Evolutionary conservation across 1,139 yeast genomes (phyloP), one percentile per base, ranked within the genome.

Genomic region (Diutina sp.): DNA sequence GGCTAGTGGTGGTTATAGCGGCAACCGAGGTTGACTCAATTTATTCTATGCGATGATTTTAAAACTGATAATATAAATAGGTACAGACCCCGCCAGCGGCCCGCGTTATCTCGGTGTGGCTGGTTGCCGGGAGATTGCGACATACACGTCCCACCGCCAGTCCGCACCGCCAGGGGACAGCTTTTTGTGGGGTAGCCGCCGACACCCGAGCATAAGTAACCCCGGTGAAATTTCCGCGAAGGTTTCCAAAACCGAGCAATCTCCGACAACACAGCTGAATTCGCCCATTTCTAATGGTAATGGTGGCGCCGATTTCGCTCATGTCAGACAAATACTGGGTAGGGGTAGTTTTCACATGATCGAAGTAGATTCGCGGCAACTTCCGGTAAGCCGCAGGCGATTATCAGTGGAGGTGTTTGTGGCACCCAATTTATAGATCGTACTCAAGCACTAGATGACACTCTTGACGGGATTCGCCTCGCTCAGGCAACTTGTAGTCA

Each of bases 401-500:
- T 6, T 35, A 35, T 35, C 41, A 35, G 11, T 35, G n/a, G 41
- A 5, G 41, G 16, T 35, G 7, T 21, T 35, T 35, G 41, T 35
- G 41, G n/a, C 41, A 5, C 41, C 14, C 6, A 11, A 9, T 9
- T 11, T 35, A 35, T 35, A 35, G 12, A 35, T 56, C 57, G 56
- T 60, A 54, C 56, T 41, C 59, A 8, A 56, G 51, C 28, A 72
- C 57, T 51, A 73, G 63, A 14, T 58, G 58, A 60, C 79, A 74
- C 56, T 71, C 71, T 54, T 64, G 69, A 14, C 74, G 58, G 51
- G 65, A 66, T 1, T 67, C 70, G 2, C 62, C 67, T 4, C 65
- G 65, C 47, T 60, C 60, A 1, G 77, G 77, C 51, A 75, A 60
- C 56, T 69, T 73, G 60, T 73, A 76, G 56, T 73, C 78, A 61